These are phyloP conservation scores for Leccinellum rugosiceps DNA, from an alignment of 768 basidiomycete species.

Conservation along the genomic window DNA sequence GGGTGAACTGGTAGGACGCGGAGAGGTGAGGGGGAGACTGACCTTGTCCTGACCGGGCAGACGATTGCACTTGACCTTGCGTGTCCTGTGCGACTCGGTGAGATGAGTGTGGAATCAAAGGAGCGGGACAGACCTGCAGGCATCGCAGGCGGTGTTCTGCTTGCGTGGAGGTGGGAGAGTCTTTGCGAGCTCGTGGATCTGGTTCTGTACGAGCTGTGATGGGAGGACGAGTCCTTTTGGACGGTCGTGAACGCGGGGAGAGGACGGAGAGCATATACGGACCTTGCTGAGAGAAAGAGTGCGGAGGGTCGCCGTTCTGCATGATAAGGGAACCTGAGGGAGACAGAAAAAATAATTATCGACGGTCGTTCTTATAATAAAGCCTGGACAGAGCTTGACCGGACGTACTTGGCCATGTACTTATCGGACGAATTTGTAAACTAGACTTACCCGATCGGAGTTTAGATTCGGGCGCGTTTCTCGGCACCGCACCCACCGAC, in stretches of 20 bases:
- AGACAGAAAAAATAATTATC: constrained; percentile 25
- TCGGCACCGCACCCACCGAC: constrained; percentile 30
- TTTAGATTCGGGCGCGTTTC: constrained; percentile 16
- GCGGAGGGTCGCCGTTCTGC: constrained; percentile 28
- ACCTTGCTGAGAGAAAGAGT: constrained; percentile 36
- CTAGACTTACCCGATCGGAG: constrained; percentile 20
- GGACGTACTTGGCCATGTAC: constrained; percentile 22
- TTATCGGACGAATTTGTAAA: constrained; percentile 16
- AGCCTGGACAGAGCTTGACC: neutral
- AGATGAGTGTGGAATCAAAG: neutral
- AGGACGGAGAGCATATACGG: neutral
- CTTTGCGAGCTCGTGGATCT: constrained; percentile 79
- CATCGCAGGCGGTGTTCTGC: constrained; percentile 93
- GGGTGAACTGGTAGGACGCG: constrained; percentile 3
- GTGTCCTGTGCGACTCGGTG: constrained; percentile 47
- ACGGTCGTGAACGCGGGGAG: neutral
- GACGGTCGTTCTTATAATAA: constrained; percentile 21
- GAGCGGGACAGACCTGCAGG: constrained; percentile 61
- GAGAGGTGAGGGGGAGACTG: constrained; percentile 21
- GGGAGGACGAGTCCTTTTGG: constrained; percentile 57
- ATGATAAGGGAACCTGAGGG: constrained; percentile 22
- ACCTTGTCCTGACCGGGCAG: constrained; percentile 83
- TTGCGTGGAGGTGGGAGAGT: constrained; percentile 81
- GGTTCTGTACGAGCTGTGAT: constrained; percentile 68
- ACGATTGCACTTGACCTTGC: constrained; percentile 88